A percentile compares a stretch with the other conserved stretches of the same genome.
phyloP scores from a whole-genome alignment of 176 grass and related monocot species.

The Microstegium vimineum region DNA sequence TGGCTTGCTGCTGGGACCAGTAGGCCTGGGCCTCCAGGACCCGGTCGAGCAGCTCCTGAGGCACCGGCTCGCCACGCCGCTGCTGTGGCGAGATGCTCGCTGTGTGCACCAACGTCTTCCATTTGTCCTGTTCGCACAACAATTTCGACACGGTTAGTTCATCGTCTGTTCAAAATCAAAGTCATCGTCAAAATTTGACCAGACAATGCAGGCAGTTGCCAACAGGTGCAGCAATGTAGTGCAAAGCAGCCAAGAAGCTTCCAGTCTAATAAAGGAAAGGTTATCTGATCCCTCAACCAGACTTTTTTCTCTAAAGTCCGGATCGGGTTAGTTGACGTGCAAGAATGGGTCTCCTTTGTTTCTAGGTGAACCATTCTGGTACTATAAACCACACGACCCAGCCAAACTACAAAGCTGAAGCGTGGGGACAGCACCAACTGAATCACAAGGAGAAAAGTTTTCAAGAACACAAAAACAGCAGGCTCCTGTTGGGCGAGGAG shows the following conservation, averaged over 20 bases:
- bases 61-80: conserved; percentile 88
- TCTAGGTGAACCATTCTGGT: conserved; percentile 46
- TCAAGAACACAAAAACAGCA: conserved; percentile 36
- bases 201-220: conserved; percentile 23
- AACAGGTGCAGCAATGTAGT: conserved; percentile 5
- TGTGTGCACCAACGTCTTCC: conserved; percentile 98
- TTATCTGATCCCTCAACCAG: conserved; percentile 27
- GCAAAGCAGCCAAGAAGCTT: conserved; percentile 47
- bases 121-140: conserved; percentile 82
- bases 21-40: conserved; percentile 84
- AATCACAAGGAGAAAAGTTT: conserved; percentile 34
- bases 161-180: conserved; percentile 36
- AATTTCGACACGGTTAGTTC: conserved; percentile 57
- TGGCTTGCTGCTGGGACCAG: conserved; percentile 97
- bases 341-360: conserved; percentile 50
- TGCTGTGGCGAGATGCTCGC: conserved; percentile 96
- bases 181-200: conserved; percentile 47
- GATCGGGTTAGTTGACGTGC: conserved; percentile 51
- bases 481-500: conserved; percentile 20
- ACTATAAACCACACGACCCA: conserved; percentile 30
- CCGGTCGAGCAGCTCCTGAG: conserved; percentile 87
- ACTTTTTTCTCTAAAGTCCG: conserved; percentile 44
- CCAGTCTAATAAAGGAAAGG: conserved; percentile 41
- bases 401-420: conserved; percentile 43
- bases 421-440: conserved; percentile 43